Percentiles rank a stretch among this genome's conserved stretches.
These are phyloP conservation scores for Epichloe sylvatica DNA, from an alignment of 2,329 filamentous ascomycete species.

Conservation along the genomic window DNA sequence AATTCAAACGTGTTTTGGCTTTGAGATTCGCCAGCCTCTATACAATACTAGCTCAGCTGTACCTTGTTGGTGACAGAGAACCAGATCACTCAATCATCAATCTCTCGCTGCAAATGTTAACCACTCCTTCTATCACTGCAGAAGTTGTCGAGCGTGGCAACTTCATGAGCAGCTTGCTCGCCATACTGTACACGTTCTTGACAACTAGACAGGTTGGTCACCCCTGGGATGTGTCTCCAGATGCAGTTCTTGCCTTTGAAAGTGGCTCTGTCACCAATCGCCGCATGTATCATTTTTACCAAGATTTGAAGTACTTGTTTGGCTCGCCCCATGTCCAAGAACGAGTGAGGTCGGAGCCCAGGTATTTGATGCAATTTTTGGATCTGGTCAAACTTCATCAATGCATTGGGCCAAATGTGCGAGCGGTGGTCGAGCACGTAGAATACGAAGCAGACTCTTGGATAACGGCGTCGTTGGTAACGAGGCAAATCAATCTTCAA, in stretches of 20 bases:
- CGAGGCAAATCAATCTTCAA: conserved; percentile 84
- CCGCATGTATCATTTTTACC: conserved; percentile 94
- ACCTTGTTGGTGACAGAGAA: conserved; percentile 88
- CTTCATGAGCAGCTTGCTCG: conserved; percentile 87
- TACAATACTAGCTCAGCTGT: conserved; percentile 83
- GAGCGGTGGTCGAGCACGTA: conserved; percentile 87
- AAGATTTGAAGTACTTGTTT: conserved; percentile 84
- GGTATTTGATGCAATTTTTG: conserved; percentile 87
- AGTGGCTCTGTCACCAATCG: conserved; percentile 89
- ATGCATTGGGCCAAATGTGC: conserved; percentile 84
- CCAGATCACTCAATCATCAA: conserved; percentile 98
- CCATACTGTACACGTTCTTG: conserved; percentile 93
- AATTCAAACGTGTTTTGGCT: conserved; percentile 89
- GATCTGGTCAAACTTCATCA: conserved; percentile 94
- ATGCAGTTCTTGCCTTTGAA: conserved; percentile 81
- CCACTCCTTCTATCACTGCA: conserved; percentile 88
- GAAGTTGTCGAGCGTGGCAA: conserved; percentile 93
- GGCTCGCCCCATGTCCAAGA: conserved; percentile 79
- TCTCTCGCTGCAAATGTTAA: conserved; percentile 89
- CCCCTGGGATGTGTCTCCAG: conserved; percentile 74
- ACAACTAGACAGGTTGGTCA: conserved; percentile 93
- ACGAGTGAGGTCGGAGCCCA: conserved; percentile 64
- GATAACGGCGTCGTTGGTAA: conserved; percentile 92
- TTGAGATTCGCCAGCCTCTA: conserved; percentile 91
- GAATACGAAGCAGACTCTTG: conserved; percentile 97